A percentile compares a stretch with the other conserved stretches of the same genome.
Conservation (phyloP, 2,329 filamentous ascomycete species). For the Alternaria brassicicola region DNA sequence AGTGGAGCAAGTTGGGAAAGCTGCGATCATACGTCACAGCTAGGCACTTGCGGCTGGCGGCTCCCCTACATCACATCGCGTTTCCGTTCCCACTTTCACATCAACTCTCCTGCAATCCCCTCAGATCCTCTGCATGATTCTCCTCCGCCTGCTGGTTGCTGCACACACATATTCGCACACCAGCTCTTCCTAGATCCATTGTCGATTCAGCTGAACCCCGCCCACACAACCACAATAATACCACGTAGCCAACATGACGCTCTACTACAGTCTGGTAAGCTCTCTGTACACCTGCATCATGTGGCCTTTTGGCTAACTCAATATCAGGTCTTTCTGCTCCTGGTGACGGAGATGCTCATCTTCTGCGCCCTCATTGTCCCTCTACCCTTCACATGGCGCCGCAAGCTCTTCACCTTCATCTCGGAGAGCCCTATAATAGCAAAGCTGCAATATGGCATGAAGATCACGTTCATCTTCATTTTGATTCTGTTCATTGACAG, state of each 20-base stretch:
- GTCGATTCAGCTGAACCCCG: conserved; percentile 24
- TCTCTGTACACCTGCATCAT: neutral
- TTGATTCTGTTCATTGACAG: conserved; percentile 97
- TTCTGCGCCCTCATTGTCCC: conserved; percentile 84
- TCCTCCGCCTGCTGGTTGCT: neutral
- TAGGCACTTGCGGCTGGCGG: conserved; percentile 33
- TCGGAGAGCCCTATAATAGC: conserved; percentile 85
- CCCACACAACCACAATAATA: conserved; percentile 33
- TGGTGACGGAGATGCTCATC: conserved; percentile 82
- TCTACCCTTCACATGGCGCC: conserved; percentile 83
- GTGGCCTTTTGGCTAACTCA: conserved; percentile 37
- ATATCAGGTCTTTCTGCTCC: conserved; percentile 76
- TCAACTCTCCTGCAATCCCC: conserved; percentile 18
- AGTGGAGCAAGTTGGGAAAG: conserved; percentile 7
- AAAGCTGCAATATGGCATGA: conserved; percentile 95
- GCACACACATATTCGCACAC: neutral
- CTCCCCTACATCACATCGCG: conserved; percentile 27
- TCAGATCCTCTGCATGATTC: conserved; percentile 5
- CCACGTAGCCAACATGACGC: conserved; percentile 64
- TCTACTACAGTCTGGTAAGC: conserved; percentile 71
- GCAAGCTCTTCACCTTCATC: conserved; percentile 93
- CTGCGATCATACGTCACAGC: conserved; percentile 43
- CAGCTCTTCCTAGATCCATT: conserved; percentile 5
- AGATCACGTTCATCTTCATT: conserved; percentile 99
- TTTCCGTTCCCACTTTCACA: conserved; percentile 23